Evolutionary conservation across 345 rosid species (phyloP).

Genomic region (Psidium friedrichsthalianum): DNA sequence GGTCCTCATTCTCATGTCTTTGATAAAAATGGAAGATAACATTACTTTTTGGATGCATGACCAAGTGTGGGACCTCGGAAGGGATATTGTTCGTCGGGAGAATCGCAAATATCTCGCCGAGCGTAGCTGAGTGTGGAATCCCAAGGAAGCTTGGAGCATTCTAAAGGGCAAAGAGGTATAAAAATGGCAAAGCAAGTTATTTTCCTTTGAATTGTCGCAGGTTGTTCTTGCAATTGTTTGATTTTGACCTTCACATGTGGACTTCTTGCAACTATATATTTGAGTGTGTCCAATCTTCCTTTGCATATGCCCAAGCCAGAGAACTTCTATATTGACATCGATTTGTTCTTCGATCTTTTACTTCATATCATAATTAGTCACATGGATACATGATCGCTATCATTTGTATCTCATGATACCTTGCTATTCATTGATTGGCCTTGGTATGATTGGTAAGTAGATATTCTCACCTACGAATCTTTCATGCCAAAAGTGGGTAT

Average conservation of each 20-base stretch:
- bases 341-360: too few relatives aligned
- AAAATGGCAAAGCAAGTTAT: fast-evolving
- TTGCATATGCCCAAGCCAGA: too few relatives aligned
- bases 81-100: background rate
- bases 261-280: background rate
- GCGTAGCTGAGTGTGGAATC: background rate
- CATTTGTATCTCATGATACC: too few relatives aligned
- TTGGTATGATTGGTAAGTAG: too few relatives aligned
- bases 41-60: background rate
- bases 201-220: background rate
- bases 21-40: background rate
- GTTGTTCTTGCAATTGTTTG: background rate
- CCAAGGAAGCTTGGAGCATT: fast-evolving
- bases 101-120: fast-evolving
- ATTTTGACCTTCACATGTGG: background rate
- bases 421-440: too few relatives aligned
- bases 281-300: too few relatives aligned
- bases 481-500: too few relatives aligned
- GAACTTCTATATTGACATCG: too few relatives aligned
- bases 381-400: too few relatives aligned
- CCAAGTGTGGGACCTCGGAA: background rate
- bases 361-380: too few relatives aligned
- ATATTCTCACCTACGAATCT: too few relatives aligned
- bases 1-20: background rate
- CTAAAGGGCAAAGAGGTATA: fast-evolving